These are phyloP conservation scores for Hydrangea macrophylla DNA, from an alignment of 148 eudicot genomes.

Conservation along the genomic window DNA sequence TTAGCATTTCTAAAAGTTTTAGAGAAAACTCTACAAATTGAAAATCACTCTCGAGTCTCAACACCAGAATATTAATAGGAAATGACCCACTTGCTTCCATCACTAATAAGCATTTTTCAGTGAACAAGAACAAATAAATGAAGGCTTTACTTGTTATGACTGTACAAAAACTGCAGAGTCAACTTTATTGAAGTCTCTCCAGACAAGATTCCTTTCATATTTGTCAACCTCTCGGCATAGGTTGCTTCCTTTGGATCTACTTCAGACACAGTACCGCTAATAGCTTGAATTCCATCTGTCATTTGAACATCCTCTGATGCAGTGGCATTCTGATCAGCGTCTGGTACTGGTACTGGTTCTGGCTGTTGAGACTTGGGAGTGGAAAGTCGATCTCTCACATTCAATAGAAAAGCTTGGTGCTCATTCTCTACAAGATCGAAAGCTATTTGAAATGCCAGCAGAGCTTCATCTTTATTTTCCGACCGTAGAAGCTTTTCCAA, in stretches of 20 bases:
- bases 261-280: constrained; percentile 27
- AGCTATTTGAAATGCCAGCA: constrained; percentile 84
- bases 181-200: constrained; percentile 95
- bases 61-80: not conserved
- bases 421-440: constrained; percentile 99
- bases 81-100: constrained; percentile 21
- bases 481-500: constrained; percentile 75
- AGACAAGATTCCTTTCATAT: constrained; percentile 79
- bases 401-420: constrained; percentile 89
- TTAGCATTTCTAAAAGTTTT: not conserved
- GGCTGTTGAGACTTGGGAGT: constrained; percentile 37
- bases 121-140: too few species aligned
- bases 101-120: too few species aligned
- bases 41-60: not conserved
- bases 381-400: constrained; percentile 66
- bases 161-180: constrained; percentile 84
- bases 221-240: constrained; percentile 68
- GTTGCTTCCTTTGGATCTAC: constrained; percentile 63
- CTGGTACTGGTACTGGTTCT: constrained; percentile 51
- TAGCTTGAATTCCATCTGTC: constrained; percentile 53
- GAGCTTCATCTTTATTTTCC: constrained; percentile 72
- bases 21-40: not conserved
- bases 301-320: constrained; percentile 74
- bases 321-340: constrained; percentile 38
- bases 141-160: constrained; percentile 98